Base-by-base conservation (phyloP, 192 early-diverging fungal genomes). In the Podila horticola region DNA sequence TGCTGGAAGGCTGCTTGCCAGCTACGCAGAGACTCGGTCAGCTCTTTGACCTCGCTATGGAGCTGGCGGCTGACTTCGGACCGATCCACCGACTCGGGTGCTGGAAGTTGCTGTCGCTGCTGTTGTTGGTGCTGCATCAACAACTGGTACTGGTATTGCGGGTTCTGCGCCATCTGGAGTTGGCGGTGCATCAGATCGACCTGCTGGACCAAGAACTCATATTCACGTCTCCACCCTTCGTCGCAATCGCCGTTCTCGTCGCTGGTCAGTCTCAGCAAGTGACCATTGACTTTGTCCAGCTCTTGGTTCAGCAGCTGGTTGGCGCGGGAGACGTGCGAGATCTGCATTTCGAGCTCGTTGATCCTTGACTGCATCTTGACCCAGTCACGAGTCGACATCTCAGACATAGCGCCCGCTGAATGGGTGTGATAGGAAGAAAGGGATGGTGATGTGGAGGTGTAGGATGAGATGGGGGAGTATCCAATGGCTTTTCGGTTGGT, bases 151-250 rank as follows among this genome's bases (percentile, higher is more conserved):
- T 38, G 36, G 48, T 31, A 26, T 22, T 62, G 51, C 30, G 71
- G 71, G 24, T 58, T 73, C 33, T 73, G 55, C 1, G 71, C 62
- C 22, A 63, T 8, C 45, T 81, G 77, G 3, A 81, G 57, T 28
- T 81, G 77, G 22, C 77, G 77, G 29, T 81, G 77, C 77, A 81
- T 73, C 38, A 73, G 19, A 49, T 81, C 77, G 1, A 81, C 62
- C 22, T 81, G 77, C 10, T 81, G 71, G n/a, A 81, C 77, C 33
- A 81, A 38, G 34, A 81, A 81, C 28, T 81, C 77, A 34, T 81
- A 81, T 24, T 73, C 71, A 20, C 66, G 67, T 22, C 49, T 34
- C 66, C 66, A 69, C 3, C 77, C 71, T 57, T 58, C 71, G 20
- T 67, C 66, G 15, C 29, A 26, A 6, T 55, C n/a, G 52, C 24